phyloP scores from a whole-genome alignment of 306 rosid genomes.

The Prunus dulcis region DNA sequence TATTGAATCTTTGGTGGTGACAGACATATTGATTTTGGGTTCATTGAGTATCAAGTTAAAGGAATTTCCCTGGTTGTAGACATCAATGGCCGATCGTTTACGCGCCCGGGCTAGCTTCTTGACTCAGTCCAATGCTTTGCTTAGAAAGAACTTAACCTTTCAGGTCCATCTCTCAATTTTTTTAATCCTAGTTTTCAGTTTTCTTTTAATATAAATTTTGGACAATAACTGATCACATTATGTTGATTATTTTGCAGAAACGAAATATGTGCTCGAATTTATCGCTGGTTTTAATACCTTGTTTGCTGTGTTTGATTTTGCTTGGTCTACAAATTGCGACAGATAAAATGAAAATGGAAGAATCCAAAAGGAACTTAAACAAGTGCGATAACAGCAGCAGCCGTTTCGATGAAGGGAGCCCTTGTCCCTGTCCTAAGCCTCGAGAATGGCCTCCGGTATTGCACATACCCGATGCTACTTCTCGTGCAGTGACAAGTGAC shows the following conservation, averaged over 20 bases:
- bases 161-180: slow-evolving; percentile 42
- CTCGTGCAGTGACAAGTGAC: slow-evolving; percentile 57
- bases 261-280: slow-evolving; percentile 54
- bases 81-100: slow-evolving; percentile 39
- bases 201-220: neutral
- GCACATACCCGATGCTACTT: slow-evolving; percentile 46
- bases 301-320: slow-evolving; percentile 38
- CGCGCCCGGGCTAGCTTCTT: slow-evolving; percentile 58
- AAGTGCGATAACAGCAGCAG: neutral
- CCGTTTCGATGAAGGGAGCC: too few relatives aligned
- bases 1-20: neutral
- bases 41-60: too few relatives aligned
- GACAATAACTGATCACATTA: neutral
- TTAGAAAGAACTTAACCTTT: slow-evolving; percentile 68
- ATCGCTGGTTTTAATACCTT: slow-evolving; percentile 50
- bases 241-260: slow-evolving; percentile 39
- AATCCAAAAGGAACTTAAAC: neutral
- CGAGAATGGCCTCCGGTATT: slow-evolving; percentile 72
- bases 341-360: neutral
- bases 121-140: slow-evolving; percentile 80
- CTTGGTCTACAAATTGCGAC: neutral
- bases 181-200: neutral
- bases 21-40: too few relatives aligned
- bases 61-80: neutral
- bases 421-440: slow-evolving; percentile 21